Evolutionary conservation across 2,329 filamentous ascomycete species (phyloP), one percentile per base, ranked within the genome.

Genomic region (Zarea fungicola): DNA sequence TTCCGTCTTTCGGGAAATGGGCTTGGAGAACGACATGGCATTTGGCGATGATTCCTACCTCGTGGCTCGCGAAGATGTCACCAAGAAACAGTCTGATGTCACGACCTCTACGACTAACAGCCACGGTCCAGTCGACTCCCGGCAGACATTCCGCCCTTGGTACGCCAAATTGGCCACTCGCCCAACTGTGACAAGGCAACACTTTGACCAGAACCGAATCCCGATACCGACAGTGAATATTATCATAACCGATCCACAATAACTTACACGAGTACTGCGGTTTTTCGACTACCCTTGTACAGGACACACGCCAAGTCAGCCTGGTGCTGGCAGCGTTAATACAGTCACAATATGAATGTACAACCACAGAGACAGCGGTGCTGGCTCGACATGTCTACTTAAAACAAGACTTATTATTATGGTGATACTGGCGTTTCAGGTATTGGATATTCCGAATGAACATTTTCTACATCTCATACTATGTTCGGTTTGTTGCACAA

Each of bases 1-100:
- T 55, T 78, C 76, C 19, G 64, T 78, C 49, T 80, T 80, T 55
- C 76, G 66, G 56, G 76, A 80, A 60, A 59, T 73, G 34, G 76
- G 75, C 5, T 57, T 78, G 18, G 63, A 68, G 42, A 65, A 69
- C 35, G 67, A 67, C 26, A 51, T 56, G 21, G 51, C 59, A 29
- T 55, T 46, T 46, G 49, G 49, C 22, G 26, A 22, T 26, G 46
- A 48, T 37, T 41, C 34, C 11, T 51, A 51, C 14, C 42, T 51
- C 9, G 49, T 46, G 19, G 49, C 34, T 9, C 35, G 42, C 18
- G 37, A 47, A 14, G 29, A 51, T 32, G 31, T 13, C 19, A 16
- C 9, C 25, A 29, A 39, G 23, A 37, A 37, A 18, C 18, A n/a
- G 31, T 25, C 13, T 3, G 43, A 47, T 26, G 43, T 39, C 16